Conservation (phyloP, 768 basidiomycete species). For the Scleroderma bovista region DNA sequence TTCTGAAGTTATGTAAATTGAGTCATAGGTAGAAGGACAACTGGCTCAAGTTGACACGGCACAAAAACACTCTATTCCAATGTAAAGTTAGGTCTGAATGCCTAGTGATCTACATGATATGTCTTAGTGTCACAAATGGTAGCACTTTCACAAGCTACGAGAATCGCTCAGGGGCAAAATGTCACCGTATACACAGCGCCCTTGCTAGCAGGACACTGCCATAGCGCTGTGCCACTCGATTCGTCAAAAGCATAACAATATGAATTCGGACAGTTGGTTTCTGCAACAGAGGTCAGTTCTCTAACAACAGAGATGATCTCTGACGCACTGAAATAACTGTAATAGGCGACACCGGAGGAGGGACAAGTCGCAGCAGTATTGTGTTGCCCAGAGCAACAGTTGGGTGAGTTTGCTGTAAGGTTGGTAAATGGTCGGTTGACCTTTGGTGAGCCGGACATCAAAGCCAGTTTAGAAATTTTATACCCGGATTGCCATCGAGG, state of each 20-base stretch:
- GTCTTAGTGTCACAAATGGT: background rate
- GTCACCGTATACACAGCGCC: background rate
- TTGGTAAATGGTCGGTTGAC: background rate
- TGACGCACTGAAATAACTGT: slow-evolving; percentile 36
- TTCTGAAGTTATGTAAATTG: too few species aligned
- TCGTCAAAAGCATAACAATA: slow-evolving; percentile 46
- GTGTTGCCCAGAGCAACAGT: slow-evolving; percentile 54
- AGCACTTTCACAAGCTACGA: background rate
- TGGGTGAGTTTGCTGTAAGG: slow-evolving; percentile 42
- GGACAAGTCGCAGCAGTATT: slow-evolving; percentile 50
- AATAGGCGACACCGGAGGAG: slow-evolving; percentile 30
- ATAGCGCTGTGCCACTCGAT: slow-evolving; percentile 33
- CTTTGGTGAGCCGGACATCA: background rate
- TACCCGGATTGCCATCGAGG: slow-evolving; percentile 21
- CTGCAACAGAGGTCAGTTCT: slow-evolving; percentile 14
- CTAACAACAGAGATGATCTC: background rate
- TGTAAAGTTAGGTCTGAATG: too few species aligned
- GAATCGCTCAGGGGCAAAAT: background rate
- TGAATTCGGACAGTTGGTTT: slow-evolving; percentile 34
- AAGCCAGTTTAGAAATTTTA: background rate
- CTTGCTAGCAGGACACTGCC: slow-evolving; percentile 24
- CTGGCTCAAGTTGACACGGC: too few species aligned
- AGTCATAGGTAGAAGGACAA: too few species aligned
- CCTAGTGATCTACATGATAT: too few species aligned
- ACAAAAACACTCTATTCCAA: too few species aligned